phyloP scores from a whole-genome alignment of 768 basidiomycete species.

The Trametopsis cervina region DNA sequence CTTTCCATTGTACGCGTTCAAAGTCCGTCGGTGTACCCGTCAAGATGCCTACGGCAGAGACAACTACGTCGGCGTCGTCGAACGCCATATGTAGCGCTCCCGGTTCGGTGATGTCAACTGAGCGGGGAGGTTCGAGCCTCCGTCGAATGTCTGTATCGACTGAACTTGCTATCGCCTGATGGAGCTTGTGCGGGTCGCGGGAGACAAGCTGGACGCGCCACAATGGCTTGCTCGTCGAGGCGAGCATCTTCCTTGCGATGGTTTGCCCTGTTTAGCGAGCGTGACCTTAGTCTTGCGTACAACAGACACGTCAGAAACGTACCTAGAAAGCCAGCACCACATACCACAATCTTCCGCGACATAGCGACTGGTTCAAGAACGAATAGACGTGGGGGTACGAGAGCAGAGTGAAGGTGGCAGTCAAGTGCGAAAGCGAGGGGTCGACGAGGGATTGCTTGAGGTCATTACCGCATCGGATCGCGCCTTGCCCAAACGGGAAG shows the following conservation, averaged over 20 bases:
- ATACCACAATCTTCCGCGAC: conserved; percentile 38
- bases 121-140: conserved; percentile 33
- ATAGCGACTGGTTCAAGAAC: no score
- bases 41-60: conserved; percentile 68
- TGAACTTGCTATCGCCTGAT: conserved; percentile 25
- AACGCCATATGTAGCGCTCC: conserved; percentile 42
- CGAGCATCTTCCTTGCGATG: conserved; percentile 48
- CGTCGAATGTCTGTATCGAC: conserved; percentile 25
- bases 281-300: no score
- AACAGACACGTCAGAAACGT: no score
- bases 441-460: not conserved
- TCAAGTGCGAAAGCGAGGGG: not conserved
- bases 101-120: conserved; percentile 50
- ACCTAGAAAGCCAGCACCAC: conserved; percentile 37
- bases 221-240: conserved; percentile 21
- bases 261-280: conserved; percentile 41
- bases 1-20: conserved; percentile 54
- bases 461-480: not conserved
- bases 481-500: not conserved
- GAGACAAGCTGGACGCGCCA: conserved; percentile 54
- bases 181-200: conserved; percentile 41
- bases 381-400: no score
- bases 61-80: conserved; percentile 45
- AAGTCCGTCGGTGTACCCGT: conserved; percentile 50
- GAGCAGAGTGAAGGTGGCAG: not conserved